Evolutionary conservation across 345 rosid species (phyloP).

Genomic region (Salix caprea): DNA sequence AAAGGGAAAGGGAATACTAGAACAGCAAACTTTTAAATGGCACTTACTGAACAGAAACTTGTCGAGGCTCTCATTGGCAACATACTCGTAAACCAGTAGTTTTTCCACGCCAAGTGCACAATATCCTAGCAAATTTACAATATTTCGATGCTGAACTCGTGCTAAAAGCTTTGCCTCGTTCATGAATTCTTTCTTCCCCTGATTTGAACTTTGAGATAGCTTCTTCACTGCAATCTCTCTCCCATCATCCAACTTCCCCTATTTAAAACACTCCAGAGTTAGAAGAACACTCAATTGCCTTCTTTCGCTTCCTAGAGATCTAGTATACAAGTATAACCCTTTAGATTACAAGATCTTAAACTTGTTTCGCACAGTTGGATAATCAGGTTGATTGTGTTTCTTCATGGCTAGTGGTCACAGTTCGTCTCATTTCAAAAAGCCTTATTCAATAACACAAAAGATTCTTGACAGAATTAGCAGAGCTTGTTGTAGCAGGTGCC

Average conservation of each 20-base stretch:
- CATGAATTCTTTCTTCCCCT: constrained; percentile 78
- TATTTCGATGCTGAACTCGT: constrained; percentile 91
- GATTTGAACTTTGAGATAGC: constrained; percentile 65
- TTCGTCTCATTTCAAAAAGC: no score
- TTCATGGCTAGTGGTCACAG: background rate
- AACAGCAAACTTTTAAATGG: background rate
- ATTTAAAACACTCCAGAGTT: constrained; percentile 14
- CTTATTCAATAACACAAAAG: no score
- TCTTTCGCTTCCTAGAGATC: constrained; percentile 3
- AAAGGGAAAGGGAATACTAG: background rate
- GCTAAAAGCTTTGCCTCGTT: constrained; percentile 88
- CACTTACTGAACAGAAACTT: constrained; percentile 88
- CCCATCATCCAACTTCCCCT: constrained; percentile 87
- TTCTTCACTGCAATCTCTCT: constrained; percentile 98
- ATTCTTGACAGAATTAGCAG: background rate
- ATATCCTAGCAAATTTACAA: constrained; percentile 85
- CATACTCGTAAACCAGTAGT: constrained; percentile 87
- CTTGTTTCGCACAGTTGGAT: background rate
- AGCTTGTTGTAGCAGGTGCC: background rate
- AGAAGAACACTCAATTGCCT: constrained; percentile 1
- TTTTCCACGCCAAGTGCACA: constrained; percentile 78
- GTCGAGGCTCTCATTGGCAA: constrained; percentile 83
- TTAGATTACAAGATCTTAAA: background rate
- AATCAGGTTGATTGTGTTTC: background rate
- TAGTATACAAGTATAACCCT: background rate